phyloP scores from a whole-genome alignment of 176 grass and related monocot genomes.

The Lolium rigidum region DNA sequence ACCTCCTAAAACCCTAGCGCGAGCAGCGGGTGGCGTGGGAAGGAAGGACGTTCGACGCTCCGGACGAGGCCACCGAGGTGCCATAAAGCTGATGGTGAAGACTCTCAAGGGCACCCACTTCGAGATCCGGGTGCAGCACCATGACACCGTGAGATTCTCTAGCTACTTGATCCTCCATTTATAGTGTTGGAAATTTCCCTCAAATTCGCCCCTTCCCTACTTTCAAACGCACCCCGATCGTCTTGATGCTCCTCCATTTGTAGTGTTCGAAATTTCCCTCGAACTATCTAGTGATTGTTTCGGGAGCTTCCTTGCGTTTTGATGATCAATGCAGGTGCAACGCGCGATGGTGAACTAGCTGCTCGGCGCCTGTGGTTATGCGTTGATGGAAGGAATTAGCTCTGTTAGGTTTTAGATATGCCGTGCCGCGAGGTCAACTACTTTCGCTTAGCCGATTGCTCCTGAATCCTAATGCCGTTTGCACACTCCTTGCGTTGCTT shows the following conservation, averaged over 20 bases:
- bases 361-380: background rate
- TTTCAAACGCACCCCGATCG: background rate
- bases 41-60: background rate
- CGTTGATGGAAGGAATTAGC: background rate
- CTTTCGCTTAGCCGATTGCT: background rate
- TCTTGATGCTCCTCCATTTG: no score
- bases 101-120: slow-evolving; percentile 94
- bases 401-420: background rate
- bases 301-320: background rate
- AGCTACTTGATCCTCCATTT: slow-evolving; percentile 5
- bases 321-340: background rate
- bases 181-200: background rate
- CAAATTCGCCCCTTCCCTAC: background rate
- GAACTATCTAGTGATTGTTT: background rate
- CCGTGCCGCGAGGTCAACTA: background rate
- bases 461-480: background rate
- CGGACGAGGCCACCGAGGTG: background rate
- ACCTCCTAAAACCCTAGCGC: slow-evolving; percentile 50
- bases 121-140: slow-evolving; percentile 82
- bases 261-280: no score
- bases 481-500: no score
- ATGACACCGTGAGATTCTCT: slow-evolving; percentile 68
- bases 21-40: background rate
- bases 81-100: slow-evolving; percentile 92
- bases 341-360: background rate